phyloP scores from a whole-genome alignment of 2,329 filamentous ascomycete genomes.

The Macrophomina tecta region DNA sequence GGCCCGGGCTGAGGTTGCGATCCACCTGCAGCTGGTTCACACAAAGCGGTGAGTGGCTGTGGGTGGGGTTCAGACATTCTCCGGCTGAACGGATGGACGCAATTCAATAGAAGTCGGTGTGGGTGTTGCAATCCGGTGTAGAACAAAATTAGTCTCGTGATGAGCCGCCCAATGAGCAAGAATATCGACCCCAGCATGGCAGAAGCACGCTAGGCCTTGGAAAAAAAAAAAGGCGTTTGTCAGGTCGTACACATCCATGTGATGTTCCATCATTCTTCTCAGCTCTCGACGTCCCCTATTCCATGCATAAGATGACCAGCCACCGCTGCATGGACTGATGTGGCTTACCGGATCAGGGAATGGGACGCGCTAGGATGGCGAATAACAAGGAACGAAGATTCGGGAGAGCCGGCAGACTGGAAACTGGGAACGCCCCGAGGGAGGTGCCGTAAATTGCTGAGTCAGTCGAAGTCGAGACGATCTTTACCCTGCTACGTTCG shows the following conservation, averaged over 20 bases:
- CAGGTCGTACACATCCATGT: constrained; percentile 15
- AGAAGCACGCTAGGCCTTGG: constrained; percentile 11
- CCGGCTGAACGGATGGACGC: not conserved
- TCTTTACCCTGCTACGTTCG: not conserved
- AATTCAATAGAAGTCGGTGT: constrained; percentile 19
- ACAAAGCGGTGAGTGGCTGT: not conserved
- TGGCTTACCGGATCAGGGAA: not conserved
- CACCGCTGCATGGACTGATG: not conserved
- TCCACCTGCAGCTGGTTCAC: not conserved
- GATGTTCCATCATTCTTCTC: not conserved
- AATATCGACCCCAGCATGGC: constrained; percentile 2
- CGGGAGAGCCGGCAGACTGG: constrained; percentile 1
- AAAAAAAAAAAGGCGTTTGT: not conserved
- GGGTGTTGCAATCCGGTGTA: not conserved
- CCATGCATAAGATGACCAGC: constrained; percentile 3
- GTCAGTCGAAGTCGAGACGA: not conserved
- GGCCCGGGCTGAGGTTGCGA: not conserved
- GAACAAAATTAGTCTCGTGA: constrained; percentile 2
- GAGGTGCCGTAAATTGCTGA: not conserved
- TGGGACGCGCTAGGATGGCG: not conserved
- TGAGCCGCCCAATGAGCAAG: constrained; percentile 13
- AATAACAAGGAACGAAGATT: not conserved
- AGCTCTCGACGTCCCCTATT: constrained; percentile 15
- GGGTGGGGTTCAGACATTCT: not conserved
- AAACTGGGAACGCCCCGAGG: not conserved